These are phyloP conservation scores for Coemansia reversa DNA, from an alignment of 192 early-diverging fungal species.

Conservation along the genomic window DNA sequence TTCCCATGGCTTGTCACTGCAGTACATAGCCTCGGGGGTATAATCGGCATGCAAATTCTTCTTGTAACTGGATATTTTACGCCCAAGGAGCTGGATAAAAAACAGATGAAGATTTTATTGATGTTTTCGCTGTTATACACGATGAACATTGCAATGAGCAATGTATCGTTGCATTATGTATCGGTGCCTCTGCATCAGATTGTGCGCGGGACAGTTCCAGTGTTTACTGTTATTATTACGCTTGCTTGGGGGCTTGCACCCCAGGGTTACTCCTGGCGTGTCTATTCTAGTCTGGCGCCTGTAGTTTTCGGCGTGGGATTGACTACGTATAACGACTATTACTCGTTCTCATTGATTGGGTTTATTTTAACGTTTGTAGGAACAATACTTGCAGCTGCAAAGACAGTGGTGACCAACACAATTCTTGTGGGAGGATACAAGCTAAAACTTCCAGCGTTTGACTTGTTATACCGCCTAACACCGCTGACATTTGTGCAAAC, in stretches of 20 bases:
- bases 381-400: conserved; percentile 71
- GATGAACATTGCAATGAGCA: conserved; percentile 84
- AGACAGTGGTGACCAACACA: conserved; percentile 81
- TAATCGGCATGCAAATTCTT: conserved; percentile 63
- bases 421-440: conserved; percentile 66
- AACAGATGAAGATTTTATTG: conserved; percentile 66
- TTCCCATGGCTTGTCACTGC: conserved; percentile 89
- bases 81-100: conserved; percentile 55
- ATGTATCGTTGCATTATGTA: conserved; percentile 78
- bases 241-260: conserved; percentile 37
- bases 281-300: conserved; percentile 41
- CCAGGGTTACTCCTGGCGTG: conserved; percentile 34
- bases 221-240: conserved; percentile 74
- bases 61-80: conserved; percentile 54
- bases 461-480: conserved; percentile 76
- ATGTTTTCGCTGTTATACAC: conserved; percentile 86
- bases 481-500: conserved; percentile 76
- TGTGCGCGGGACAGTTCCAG: conserved; percentile 77
- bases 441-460: conserved; percentile 77
- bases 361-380: conserved; percentile 79
- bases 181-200: conserved; percentile 72
- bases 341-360: conserved; percentile 68
- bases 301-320: conserved; percentile 77
- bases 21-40: conserved; percentile 73
- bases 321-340: conserved; percentile 83